Evolutionary conservation across 495 filamentous ascomycete genomes (phyloP), one percentile per base, ranked within the genome.

Genomic region (Pyrenula aspistea): DNA sequence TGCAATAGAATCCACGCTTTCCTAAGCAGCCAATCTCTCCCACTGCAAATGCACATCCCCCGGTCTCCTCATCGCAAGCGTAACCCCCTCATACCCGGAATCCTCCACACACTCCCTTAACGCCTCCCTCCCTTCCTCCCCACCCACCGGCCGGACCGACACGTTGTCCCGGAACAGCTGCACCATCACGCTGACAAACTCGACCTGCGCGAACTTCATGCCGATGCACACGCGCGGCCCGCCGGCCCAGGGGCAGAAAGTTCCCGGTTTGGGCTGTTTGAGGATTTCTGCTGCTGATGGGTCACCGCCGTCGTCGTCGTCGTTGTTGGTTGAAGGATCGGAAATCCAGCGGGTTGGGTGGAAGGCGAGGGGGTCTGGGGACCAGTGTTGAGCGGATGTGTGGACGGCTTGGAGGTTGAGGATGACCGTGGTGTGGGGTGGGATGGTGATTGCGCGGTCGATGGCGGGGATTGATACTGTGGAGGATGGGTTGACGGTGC

Each of bases 221-320:
- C 88, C 88, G 21, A 89, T 67, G 62, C 89, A 92, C 4, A 81
- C 80, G 11, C 88, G 77, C 25, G 77, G 71, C 1, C 89, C 87
- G 23, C 88, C 86, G 52, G 80, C 83, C 67, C 90, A 92, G 0
- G 89, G 84, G 12, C 90, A 69, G 61, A 77, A 91, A 1, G 81
- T 74, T 1, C 86, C 85, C n/a, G 78, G 72, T 0, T 73, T 71
- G 0, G 85, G 85, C 22, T 76, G 70, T 69, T 79, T 85, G 54
- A 82, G 74, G 22, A 69, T 67, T 36, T 70, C 68, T n/a, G 21
- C 20, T 42, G 24, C 19, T 11, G 49, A 51, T 15, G 19, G 3
- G 25, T 57, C 49, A 15, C 24, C n/a, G 23, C 10, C 8, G 11
- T 24, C 10, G 8, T 51, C 55, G 10, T 24, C 21, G 1, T 21